A percentile compares a stretch with the other conserved stretches of the same genome.
Evolutionary conservation across 192 early-diverging fungal species (phyloP).

Genomic region (Coemansia nantahalensis): DNA sequence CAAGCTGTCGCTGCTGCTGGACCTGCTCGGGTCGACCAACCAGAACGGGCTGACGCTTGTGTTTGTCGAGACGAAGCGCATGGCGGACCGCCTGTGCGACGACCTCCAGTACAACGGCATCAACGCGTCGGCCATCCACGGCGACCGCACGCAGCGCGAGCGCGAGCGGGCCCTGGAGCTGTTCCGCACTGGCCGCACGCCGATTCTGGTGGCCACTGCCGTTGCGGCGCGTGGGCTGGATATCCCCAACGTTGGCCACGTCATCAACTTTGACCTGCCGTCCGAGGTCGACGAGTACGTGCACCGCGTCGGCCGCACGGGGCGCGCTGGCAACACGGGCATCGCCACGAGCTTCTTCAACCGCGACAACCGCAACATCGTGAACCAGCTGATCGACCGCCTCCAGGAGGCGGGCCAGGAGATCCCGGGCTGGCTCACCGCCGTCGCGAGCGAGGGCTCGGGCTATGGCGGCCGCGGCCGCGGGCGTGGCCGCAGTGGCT

Average conservation of each 20-base stretch:
- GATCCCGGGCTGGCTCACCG: conserved; percentile 77
- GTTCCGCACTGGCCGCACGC: conserved; percentile 80
- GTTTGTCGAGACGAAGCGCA: conserved; percentile 96
- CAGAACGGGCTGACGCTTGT: conserved; percentile 79
- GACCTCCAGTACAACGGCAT: conserved; percentile 72
- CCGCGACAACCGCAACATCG: conserved; percentile 78
- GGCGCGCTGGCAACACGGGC: conserved; percentile 93
- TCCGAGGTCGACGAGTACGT: conserved; percentile 97
- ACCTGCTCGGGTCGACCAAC: conserved; percentile 66
- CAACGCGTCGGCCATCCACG: conserved; percentile 96
- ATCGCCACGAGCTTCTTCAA: conserved; percentile 95
- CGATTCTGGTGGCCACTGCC: conserved; percentile 94
- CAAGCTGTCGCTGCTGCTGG: conserved; percentile 85
- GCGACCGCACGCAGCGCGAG: conserved; percentile 93
- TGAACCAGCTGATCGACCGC: conserved; percentile 81
- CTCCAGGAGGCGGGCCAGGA: conserved; percentile 95
- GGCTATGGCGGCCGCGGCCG: conserved; percentile 55
- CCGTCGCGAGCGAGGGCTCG: conserved; percentile 62
- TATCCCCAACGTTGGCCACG: conserved; percentile 80
- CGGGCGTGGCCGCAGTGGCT: conserved; percentile 58
- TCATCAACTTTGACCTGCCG: conserved; percentile 95
- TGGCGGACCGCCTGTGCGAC: conserved; percentile 86
- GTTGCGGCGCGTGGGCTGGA: conserved; percentile 96
- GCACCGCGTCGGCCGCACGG: conserved; percentile 98
- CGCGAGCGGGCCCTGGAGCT: conserved; percentile 86